A percentile compares a stretch with the other conserved stretches of the same genome.
These are phyloP conservation scores for Ascoidea asiatica DNA, from an alignment of 805 yeast species.

Conservation along the genomic window DNA sequence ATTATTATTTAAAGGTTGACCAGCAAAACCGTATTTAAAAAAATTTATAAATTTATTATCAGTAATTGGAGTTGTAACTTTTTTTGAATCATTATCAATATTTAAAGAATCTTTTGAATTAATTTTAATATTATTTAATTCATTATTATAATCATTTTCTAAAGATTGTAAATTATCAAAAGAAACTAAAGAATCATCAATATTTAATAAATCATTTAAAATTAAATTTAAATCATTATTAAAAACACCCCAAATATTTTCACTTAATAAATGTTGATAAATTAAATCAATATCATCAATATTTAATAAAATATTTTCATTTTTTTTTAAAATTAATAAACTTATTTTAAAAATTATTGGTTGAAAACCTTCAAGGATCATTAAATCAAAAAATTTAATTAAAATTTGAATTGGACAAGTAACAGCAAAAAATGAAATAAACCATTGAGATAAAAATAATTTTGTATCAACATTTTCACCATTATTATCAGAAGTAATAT, in stretches of 20 bases:
- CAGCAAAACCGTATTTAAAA: conserved; percentile 9
- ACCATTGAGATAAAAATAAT: conserved; percentile 51
- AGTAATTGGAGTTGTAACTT: conserved; percentile 1
- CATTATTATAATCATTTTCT: conserved; percentile 5
- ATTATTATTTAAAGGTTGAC: neutral
- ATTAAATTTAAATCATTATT: conserved; percentile 21
- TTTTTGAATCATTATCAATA: neutral
- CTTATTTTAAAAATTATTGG: conserved; percentile 42
- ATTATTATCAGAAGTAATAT: no score
- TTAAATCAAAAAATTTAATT: conserved; percentile 36
- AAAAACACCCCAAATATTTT: conserved; percentile 28
- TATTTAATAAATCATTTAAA: conserved; percentile 14
- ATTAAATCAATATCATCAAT: conserved; percentile 26
- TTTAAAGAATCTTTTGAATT: conserved; percentile 3
- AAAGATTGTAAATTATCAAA: conserved; percentile 2
- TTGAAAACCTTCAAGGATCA: conserved; percentile 39
- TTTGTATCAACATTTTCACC: conserved; percentile 28
- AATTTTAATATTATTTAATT: neutral
- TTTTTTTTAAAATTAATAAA: conserved; percentile 34
- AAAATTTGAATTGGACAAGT: conserved; percentile 43
- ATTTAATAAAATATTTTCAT: conserved; percentile 24
- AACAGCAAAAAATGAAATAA: conserved; percentile 43
- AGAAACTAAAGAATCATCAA: conserved; percentile 6
- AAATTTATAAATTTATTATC: conserved; percentile 6
- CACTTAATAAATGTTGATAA: conserved; percentile 25